These are phyloP conservation scores for Lagenaria siceraria DNA, from an alignment of 306 rosid genomes.

Conservation along the genomic window DNA sequence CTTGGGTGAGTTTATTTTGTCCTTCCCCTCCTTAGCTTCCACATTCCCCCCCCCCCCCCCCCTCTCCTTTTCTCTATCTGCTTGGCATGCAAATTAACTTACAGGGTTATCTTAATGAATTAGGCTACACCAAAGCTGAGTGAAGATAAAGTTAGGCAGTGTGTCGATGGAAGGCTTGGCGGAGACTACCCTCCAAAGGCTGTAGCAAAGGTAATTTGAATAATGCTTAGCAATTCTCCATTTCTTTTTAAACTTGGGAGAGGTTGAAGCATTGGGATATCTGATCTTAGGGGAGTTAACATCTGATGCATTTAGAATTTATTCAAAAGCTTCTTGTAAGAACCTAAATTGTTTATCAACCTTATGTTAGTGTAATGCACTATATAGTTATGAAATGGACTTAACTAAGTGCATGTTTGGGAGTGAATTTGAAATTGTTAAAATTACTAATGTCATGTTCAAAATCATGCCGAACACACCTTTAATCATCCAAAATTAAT, in stretches of 20 bases:
- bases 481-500: too few relatives aligned
- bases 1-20: constrained; percentile 6
- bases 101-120: not conserved
- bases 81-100: not conserved
- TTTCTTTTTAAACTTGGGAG: not conserved
- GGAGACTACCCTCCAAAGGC: constrained; percentile 14
- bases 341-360: not conserved
- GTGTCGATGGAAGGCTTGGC: constrained; percentile 12
- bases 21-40: not conserved
- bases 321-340: not conserved
- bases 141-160: constrained; percentile 15
- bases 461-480: too few relatives aligned
- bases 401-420: too few relatives aligned
- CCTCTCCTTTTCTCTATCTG: too few relatives aligned
- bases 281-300: not conserved
- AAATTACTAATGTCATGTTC: too few relatives aligned
- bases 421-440: too few relatives aligned
- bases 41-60: not conserved
- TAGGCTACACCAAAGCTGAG: constrained; percentile 11
- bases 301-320: not conserved
- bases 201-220: constrained; percentile 11
- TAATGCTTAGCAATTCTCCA: not conserved
- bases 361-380: not conserved
- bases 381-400: not conserved
- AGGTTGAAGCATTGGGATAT: not conserved